Conservation (phyloP, 257 asterid genomes). For the Solanum gracilifrons region DNA sequence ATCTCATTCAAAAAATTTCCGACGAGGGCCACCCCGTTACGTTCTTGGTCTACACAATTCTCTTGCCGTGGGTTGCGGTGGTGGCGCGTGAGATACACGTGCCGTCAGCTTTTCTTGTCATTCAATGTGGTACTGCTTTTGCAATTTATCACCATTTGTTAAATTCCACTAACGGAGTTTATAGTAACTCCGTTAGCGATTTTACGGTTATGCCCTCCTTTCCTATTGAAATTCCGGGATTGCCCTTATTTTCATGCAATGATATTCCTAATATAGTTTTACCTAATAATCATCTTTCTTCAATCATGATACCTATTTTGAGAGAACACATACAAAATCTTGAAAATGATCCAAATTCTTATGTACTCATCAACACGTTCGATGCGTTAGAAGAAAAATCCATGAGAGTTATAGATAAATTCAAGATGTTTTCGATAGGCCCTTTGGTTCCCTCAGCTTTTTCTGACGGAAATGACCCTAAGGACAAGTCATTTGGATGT, state of each 20-base stretch:
- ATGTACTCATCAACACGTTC: not conserved
- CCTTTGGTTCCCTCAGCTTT: not conserved
- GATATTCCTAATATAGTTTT: not conserved
- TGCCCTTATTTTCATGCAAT: not conserved
- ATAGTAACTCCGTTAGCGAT: not conserved
- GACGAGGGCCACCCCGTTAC: not conserved
- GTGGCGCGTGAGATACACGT: not conserved
- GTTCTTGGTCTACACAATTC: not conserved
- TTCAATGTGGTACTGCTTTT: not conserved
- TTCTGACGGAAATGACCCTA: conserved; percentile 2
- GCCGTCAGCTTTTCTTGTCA: not conserved
- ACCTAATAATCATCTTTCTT: not conserved
- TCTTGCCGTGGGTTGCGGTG: not conserved
- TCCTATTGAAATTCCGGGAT: not conserved
- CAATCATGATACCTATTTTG: not conserved
- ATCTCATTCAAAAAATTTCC: not conserved
- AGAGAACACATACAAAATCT: not conserved
- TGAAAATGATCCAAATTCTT: not conserved
- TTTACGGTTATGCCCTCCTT: not conserved
- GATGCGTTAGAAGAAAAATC: not conserved
- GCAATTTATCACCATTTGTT: not conserved
- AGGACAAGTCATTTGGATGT: conserved; percentile 32
- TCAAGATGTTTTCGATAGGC: not conserved
- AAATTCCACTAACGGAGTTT: not conserved
- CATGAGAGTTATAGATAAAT: not conserved